Evolutionary conservation across 257 asterid genomes (phyloP), one percentile per base, ranked within the genome.

Genomic region (Rubia yunnanensis): DNA sequence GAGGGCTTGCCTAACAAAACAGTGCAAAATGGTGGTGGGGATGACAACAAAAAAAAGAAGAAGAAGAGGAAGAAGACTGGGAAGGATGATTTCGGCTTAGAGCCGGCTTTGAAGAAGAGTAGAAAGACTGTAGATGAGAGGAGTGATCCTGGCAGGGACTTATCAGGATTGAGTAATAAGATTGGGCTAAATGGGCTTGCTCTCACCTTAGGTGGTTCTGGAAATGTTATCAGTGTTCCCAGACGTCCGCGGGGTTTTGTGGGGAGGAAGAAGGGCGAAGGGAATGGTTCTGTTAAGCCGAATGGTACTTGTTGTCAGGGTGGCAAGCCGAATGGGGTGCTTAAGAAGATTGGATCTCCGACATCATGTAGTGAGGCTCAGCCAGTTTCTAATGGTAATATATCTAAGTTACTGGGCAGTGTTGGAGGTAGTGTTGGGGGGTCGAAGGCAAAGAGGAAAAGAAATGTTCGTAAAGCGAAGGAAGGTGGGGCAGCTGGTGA

Each of bases 211-310:
- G 85, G 74, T 72, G 85, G 68, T 24, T 79, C 75, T 71, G 95
- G 86, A 28, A 81, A 76, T 69, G 69, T 74, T 57, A 81, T 94
- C 71, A 81, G 76, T 66, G 74, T 87, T 65, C 99, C 99, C 18
- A 88, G 78, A 82, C 86, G 96, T 7, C 99, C 96, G 9, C 89
- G 96, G 72, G 96, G 95, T 58, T 71, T 77, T n/a, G 78, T 83
- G 63, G 75, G 91, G 71, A 77, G 88, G 69, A 94, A 66, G 71
- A 91, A 77, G 73, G 36, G 55, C 72, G 84, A 54, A 73, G 66
- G 66, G 61, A 77, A 80, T 73, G 68, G 72, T 44, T 66, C 46
- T 57, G 76, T 80, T 5, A 77, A 78, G 72, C 71, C 70, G 15
- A 68, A 80, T 72, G 73, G 76, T 72, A 72, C 87, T 56, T 81